A percentile compares a stretch with the other conserved stretches of the same genome.
Conservation (phyloP, 1,284 basidiomycete genomes). For the Omphalotus olearius region DNA sequence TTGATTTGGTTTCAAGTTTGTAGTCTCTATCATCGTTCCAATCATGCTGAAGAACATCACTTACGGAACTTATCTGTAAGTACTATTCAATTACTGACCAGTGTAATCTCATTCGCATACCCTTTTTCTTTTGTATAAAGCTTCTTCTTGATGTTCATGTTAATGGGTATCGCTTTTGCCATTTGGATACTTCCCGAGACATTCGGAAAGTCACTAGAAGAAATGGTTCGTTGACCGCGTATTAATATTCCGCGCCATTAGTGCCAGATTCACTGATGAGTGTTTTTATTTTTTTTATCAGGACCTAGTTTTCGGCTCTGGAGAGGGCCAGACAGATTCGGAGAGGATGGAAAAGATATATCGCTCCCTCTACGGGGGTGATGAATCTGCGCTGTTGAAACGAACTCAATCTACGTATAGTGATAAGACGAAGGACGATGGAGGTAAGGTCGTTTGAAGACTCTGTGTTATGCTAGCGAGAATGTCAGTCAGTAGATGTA, state of each 20-base stretch:
- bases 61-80: constrained; percentile 22
- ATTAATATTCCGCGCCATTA: neutral
- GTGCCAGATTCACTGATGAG: too few species aligned
- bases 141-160: constrained; percentile 23
- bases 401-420: neutral
- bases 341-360: constrained; percentile 20
- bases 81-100: neutral
- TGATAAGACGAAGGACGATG: neutral
- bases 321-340: constrained; percentile 19
- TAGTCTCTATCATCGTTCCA: constrained; percentile 20
- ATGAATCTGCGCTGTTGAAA: neutral
- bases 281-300: neutral
- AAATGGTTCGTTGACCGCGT: constrained; percentile 23
- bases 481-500: too few species aligned
- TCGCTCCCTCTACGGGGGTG: constrained; percentile 6
- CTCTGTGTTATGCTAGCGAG: too few species aligned
- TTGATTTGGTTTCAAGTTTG: constrained; percentile 14
- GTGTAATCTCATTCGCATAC: neutral
- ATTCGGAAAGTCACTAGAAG: constrained; percentile 21
- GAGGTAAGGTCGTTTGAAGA: too few species aligned
- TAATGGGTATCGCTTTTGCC: constrained; percentile 22
- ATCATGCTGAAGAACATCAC: constrained; percentile 21
- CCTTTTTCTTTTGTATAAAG: constrained; percentile 4
- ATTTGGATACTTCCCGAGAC: constrained; percentile 23
- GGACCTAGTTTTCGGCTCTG: constrained; percentile 22